Conservation (phyloP, 2,329 filamentous ascomycete genomes). For the Gliomastix tumulicola region DNA sequence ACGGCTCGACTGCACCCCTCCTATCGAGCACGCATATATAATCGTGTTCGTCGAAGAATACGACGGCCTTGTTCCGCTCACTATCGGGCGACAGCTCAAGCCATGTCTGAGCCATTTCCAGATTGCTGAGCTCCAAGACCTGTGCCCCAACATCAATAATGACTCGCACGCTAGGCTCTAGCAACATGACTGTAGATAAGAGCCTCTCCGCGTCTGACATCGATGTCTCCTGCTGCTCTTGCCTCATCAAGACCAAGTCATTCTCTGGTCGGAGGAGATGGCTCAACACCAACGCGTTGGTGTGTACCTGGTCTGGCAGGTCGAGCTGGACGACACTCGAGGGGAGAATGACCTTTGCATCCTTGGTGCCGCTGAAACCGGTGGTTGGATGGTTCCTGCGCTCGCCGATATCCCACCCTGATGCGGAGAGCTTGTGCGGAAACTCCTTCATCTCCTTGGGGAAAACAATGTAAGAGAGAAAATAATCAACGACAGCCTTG, state of each 20-base stretch:
- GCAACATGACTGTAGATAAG: conserved; percentile 28
- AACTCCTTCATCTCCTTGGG: conserved; percentile 57
- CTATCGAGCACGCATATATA: conserved; percentile 46
- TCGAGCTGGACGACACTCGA: conserved; percentile 49
- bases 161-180: conserved; percentile 40
- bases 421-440: conserved; percentile 53
- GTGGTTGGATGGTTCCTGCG: conserved; percentile 41
- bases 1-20: conserved; percentile 31
- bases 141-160: conserved; percentile 67
- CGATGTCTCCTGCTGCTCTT: not conserved
- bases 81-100: conserved; percentile 18
- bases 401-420: conserved; percentile 59
- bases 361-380: conserved; percentile 67
- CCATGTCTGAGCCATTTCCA: conserved; percentile 46
- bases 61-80: conserved; percentile 17
- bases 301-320: conserved; percentile 47
- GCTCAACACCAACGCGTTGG: conserved; percentile 59
- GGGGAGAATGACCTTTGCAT: conserved; percentile 52
- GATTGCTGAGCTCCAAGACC: conserved; percentile 57
- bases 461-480: conserved; percentile 51
- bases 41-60: conserved; percentile 53
- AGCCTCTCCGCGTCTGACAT: conserved; percentile 25
- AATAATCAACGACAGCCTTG: conserved; percentile 56
- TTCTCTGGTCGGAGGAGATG: conserved; percentile 51
- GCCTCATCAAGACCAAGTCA: conserved; percentile 13